Base-by-base conservation (phyloP, 2,329 filamentous ascomycete species). In the Ceratocystiopsis brevicomis region DNA sequence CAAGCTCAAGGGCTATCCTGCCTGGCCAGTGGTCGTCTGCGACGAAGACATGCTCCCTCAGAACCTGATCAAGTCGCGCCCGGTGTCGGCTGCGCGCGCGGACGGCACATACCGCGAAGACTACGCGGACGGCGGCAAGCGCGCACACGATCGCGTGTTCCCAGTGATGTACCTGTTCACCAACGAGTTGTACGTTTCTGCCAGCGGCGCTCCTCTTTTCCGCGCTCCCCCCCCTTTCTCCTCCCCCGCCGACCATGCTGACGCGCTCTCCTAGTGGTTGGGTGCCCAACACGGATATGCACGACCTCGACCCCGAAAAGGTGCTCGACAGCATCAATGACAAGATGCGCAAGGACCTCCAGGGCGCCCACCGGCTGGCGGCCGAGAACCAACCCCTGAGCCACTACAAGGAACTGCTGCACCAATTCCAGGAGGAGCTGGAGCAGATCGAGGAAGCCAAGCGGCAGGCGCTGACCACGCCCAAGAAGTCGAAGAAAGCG, bases 131-230 rank as follows among this genome's bases (percentile, higher is more conserved):
- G 87, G 81, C 47, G 88, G 83, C 53, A 90, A 90, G 66, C 81
- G 86, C 51, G 77, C 73, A 37, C 74, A 78, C 48, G 86, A 95
- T 60, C 75, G 88, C 49, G 86, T 81, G 30, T 96, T 86, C 58
- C 84, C 88, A 6, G 78, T 96, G 56, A 95, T 96, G 88, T 96
- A 94, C 59, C 66, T 96, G 41, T 69, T 76, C 50, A 94, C 87
- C 35, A 95, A 96, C 55, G 88, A 96, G 69, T 96, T 98, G 90
- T 98, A 65, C 75, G 88, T 76, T 17, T 17, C 9, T 6, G 37
- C 39, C 25, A 37, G 10, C 25, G 25, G 25, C 21, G 8, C 21
- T 8, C 14, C 39, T 37, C 41, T 52, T 43, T 48, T 38, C 30
- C 9, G 13, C 33, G 35, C 13, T 16, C 16, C 15, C 4, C 11